Percentiles rank a stretch among this genome's conserved stretches.
Conservation (phyloP, 208 protist species). For the Wallacemonas collosoma region DNA sequence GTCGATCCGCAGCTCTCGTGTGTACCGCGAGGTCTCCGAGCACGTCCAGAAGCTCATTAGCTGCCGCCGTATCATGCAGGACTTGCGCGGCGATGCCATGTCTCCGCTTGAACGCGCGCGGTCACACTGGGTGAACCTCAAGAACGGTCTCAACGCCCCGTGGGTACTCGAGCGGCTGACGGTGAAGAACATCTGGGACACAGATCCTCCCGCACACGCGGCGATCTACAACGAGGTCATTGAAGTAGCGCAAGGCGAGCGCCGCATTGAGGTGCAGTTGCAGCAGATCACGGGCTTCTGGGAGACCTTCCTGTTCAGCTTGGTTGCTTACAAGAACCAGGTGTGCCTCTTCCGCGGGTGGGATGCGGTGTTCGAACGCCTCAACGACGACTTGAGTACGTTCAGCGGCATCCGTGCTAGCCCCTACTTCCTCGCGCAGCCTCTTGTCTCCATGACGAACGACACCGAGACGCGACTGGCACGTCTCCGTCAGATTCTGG, state of each 20-base stretch:
- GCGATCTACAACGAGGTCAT: slow-evolving; percentile 95
- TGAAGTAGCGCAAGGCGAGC: slow-evolving; percentile 80
- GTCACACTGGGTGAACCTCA: slow-evolving; percentile 78
- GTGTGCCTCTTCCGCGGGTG: slow-evolving; percentile 95
- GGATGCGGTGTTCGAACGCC: slow-evolving; percentile 95
- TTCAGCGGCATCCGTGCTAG: slow-evolving; percentile 95
- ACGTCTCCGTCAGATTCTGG: slow-evolving; percentile 88
- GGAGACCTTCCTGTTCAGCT: slow-evolving; percentile 91
- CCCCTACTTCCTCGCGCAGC: slow-evolving; percentile 93
- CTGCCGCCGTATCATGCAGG: slow-evolving; percentile 80
- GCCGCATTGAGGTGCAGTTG: slow-evolving; percentile 87
- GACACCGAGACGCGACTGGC: slow-evolving; percentile 95
- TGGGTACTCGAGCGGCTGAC: slow-evolving; percentile 88
- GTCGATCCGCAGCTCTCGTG: slow-evolving; percentile 35
- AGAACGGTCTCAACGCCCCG: slow-evolving; percentile 91
- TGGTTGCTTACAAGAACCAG: slow-evolving; percentile 96
- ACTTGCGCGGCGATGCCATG: slow-evolving; percentile 95
- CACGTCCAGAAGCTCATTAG: slow-evolving; percentile 49
- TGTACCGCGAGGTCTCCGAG: slow-evolving; percentile 60
- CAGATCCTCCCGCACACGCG: slow-evolving; percentile 91
- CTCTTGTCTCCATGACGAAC: slow-evolving; percentile 64
- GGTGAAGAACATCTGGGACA: slow-evolving; percentile 88
- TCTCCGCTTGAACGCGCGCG: slow-evolving; percentile 72
- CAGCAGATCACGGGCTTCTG: slow-evolving; percentile 92
- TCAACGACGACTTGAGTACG: slow-evolving; percentile 95